Conservation (phyloP, 345 rosid genomes). For the Arabidopsis suecica region DNA sequence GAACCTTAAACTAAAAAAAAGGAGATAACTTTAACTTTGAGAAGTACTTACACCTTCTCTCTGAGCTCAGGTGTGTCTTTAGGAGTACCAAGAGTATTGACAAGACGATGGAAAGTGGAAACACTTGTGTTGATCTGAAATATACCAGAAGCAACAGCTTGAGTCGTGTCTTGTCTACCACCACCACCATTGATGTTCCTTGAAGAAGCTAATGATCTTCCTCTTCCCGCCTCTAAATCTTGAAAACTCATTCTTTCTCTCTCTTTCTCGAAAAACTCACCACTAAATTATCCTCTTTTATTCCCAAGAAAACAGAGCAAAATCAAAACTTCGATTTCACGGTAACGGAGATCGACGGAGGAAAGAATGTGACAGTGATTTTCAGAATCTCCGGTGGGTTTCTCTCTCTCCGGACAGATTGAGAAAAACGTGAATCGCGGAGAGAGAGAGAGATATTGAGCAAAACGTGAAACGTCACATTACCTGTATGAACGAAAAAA, state of each 20-base stretch:
- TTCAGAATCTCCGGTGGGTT: not conserved
- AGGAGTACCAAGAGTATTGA: conserved; percentile 94
- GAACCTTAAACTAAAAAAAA: not conserved
- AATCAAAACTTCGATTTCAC: not conserved
- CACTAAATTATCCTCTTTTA: conserved; percentile 5
- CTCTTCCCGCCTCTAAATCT: conserved; percentile 78
- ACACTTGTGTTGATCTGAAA: conserved; percentile 95
- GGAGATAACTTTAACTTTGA: conserved; percentile 6
- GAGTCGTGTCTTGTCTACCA: conserved; percentile 72
- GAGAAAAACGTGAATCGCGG: conserved; percentile 37
- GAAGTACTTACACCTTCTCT: conserved; percentile 77
- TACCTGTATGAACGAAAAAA: conserved; percentile 31
- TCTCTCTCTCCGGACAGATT: conserved; percentile 35
- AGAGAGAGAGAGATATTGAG: conserved; percentile 19
- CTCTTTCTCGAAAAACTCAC: conserved; percentile 39
- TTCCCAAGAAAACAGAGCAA: not conserved
- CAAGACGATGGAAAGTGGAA: conserved; percentile 84
- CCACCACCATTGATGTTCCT: conserved; percentile 59
- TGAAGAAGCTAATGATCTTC: conserved; percentile 58
- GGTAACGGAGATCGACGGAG: conserved; percentile 23
- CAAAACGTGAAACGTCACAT: conserved; percentile 38
- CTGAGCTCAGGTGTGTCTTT: conserved; percentile 96
- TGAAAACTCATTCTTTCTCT: conserved; percentile 76
- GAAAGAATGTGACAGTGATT: conserved; percentile 21
- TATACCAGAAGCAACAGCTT: conserved; percentile 88